phyloP scores from a whole-genome alignment of 1,284 basidiomycete species.

The Trametes sp. region DNA sequence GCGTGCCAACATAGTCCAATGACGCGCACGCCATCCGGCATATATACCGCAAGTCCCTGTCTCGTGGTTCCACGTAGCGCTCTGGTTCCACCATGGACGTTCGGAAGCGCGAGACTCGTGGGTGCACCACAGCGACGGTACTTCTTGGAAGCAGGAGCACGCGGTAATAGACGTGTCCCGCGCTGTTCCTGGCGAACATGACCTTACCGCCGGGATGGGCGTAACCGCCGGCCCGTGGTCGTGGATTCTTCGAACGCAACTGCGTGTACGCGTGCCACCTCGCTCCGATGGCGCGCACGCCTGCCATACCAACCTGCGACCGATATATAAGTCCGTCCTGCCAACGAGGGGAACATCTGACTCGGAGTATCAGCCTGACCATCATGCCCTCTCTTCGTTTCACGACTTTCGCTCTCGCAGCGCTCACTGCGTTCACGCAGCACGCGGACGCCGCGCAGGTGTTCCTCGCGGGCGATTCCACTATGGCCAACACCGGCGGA shows the following conservation, averaged over 20 bases:
- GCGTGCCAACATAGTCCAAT: not conserved
- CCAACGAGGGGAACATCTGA: not conserved
- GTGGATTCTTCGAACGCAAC: not conserved
- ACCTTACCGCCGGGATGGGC: not conserved
- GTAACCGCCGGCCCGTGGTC: not conserved
- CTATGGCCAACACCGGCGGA: constrained; percentile 42
- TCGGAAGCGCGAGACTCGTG: not conserved
- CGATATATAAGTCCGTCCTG: not conserved
- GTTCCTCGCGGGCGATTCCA: constrained; percentile 57
- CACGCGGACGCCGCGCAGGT: constrained; percentile 31
- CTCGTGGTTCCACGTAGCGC: not conserved
- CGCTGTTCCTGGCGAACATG: not conserved
- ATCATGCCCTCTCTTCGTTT: not conserved
- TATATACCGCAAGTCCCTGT: not conserved
- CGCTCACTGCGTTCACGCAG: not conserved
- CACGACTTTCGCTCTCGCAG: not conserved
- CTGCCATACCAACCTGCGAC: not conserved
- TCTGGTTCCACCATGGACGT: not conserved
- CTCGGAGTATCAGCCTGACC: not conserved
- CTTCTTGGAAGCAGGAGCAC: not conserved
- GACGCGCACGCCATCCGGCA: not conserved
- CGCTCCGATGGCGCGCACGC: not conserved
- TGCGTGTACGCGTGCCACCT: not conserved
- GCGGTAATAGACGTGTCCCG: not conserved
- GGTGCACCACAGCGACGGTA: not conserved